Evolutionary conservation across 306 rosid genomes (phyloP), one percentile per base, ranked within the genome.

Genomic region (Senna siamea): DNA sequence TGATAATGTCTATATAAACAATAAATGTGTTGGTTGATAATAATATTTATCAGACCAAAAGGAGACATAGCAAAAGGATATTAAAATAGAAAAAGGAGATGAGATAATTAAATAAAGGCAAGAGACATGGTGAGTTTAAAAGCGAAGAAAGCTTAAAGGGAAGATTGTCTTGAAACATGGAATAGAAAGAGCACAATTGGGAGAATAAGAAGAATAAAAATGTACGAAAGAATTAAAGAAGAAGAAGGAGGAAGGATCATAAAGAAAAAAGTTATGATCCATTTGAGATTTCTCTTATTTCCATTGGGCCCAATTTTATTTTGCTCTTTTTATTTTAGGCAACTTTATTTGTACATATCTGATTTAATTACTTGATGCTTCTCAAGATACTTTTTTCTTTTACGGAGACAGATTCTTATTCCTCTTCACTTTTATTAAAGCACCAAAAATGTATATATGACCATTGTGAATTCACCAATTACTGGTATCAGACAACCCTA

Each of bases 401-500:
- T 71, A 11, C 53, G 15, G 0, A 19, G 5, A 23, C 9, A 57
- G 67, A 64, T 63, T 81, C 62, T 58, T 23, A 28, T 51, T 44
- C 55, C 66, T 64, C 55, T 53, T 53, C 18, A 35, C 81, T 78
- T 86, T 80, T 41, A 32, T 51, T 77, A 66, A 81, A 81, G 81
- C 40, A 51, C 7, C 13, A 7, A 76, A 80, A 80, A 35, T 75
- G 52, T 15, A n/a, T n/a, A n/a, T n/a, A n/a, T n/a, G n/a, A n/a
- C n/a, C n/a, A n/a, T n/a, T n/a, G 30, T 26, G 30, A 1, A 26
- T 26, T 26, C 30, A 26, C 30, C 30, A 26, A 26, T 26, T 26
- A 3, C 30, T 26, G 30, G 30, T 26, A 26, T 26, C 30, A 26
- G 3, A 26, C 30, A 26, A 26, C 3, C 30, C 3, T 26, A 26